phyloP scores from a whole-genome alignment of 139 green algal species.

The Chlamydomonas urium region DNA sequence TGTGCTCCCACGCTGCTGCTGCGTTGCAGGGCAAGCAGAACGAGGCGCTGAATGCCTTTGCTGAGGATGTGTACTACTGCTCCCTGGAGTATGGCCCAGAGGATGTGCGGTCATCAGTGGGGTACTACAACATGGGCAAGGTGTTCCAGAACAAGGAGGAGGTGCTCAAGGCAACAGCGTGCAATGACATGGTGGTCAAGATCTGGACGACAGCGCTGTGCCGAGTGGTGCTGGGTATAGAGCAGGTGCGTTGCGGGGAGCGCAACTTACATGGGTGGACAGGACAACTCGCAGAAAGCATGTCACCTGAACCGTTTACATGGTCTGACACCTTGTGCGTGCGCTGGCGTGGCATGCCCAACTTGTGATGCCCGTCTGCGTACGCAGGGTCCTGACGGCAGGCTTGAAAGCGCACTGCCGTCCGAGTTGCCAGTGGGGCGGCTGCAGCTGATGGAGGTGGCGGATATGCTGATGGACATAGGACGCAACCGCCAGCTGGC shows the following conservation, averaged over 20 bases:
- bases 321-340: too few relatives aligned
- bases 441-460: slow-evolving; percentile 61
- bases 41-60: slow-evolving; percentile 57
- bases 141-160: slow-evolving; percentile 49
- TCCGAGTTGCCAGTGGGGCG: slow-evolving; percentile 47
- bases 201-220: slow-evolving; percentile 19
- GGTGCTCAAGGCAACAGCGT: slow-evolving; percentile 35
- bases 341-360: too few relatives aligned
- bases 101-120: slow-evolving; percentile 66
- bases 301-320: too few relatives aligned
- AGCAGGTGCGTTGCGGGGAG: slow-evolving; percentile 9
- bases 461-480: slow-evolving; percentile 73
- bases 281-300: too few relatives aligned
- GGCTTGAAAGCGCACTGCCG: slow-evolving; percentile 15
- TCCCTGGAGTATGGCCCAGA: slow-evolving; percentile 69
- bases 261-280: too few relatives aligned
- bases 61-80: slow-evolving; percentile 79
- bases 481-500: slow-evolving; percentile 15
- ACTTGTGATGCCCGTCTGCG: too few relatives aligned
- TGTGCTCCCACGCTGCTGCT: background rate
- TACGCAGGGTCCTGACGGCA: slow-evolving; percentile 12
- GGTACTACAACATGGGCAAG: slow-evolving; percentile 84
- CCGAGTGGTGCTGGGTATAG: slow-evolving; percentile 26
- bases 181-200: slow-evolving; percentile 47
- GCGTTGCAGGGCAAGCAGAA: slow-evolving; percentile 34